Percentiles rank a stretch among this genome's conserved stretches.
These are phyloP conservation scores for Mycena kentingensis DNA, from an alignment of 768 basidiomycete genomes.

Conservation along the genomic window DNA sequence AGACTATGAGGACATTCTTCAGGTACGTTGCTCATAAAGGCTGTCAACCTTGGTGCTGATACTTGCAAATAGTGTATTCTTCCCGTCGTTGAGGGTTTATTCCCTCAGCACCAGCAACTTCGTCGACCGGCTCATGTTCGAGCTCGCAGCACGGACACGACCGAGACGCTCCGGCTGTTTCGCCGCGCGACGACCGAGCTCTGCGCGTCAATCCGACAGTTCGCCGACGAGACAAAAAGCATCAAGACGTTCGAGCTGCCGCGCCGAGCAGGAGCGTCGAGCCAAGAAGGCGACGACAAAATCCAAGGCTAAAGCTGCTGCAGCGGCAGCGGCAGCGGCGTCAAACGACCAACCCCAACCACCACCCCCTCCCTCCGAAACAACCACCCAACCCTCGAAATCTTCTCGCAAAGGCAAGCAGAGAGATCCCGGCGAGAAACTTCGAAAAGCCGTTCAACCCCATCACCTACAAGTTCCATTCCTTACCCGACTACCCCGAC, in stretches of 20 bases:
- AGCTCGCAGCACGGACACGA: neutral
- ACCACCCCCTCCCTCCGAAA: too few relatives aligned
- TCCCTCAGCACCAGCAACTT: conserved; percentile 8
- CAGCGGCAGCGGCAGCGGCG: too few relatives aligned
- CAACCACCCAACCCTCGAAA: too few relatives aligned
- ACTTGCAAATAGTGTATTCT: conserved; percentile 9
- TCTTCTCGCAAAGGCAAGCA: too few relatives aligned
- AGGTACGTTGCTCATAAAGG: conserved; percentile 24
- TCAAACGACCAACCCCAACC: too few relatives aligned
- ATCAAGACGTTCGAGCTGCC: neutral
- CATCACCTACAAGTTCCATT: conserved; percentile 5
- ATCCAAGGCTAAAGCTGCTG: too few relatives aligned
- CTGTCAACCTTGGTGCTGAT: neutral
- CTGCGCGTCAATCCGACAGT: neutral
- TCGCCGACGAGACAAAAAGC: neutral
- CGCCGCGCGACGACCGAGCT: neutral
- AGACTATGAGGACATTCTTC: conserved; percentile 35
- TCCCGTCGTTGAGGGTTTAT: conserved; percentile 30
- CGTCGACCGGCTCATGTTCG: neutral
- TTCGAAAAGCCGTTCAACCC: neutral
- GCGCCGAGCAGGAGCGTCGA: too few relatives aligned
- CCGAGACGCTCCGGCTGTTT: neutral
- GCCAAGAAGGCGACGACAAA: too few relatives aligned
- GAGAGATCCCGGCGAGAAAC: too few relatives aligned
- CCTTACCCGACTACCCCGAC: neutral